Base-by-base conservation (phyloP, 176 grass and related monocot species). In the Cocos nucifera region DNA sequence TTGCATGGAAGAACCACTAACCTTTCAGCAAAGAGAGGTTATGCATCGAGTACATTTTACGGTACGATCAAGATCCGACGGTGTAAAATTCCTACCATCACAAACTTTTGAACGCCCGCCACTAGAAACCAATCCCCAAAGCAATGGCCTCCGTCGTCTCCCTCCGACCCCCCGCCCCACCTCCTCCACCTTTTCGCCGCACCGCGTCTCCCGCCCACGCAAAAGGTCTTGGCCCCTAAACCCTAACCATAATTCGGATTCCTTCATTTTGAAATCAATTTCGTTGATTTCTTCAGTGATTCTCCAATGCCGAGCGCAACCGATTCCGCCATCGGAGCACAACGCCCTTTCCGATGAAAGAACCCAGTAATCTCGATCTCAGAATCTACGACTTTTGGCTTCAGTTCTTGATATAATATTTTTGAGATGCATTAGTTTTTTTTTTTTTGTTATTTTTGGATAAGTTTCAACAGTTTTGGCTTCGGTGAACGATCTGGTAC, bases 71-170 rank as follows among this genome's bases (percentile, higher is more conserved):
- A 44, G 35, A 44, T 44, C 35, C 35, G 8, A 14, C 35, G 35
- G 35, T 44, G 10, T 0, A 44, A 2, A 2, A 44, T 44, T 44
- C 35, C 2, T 3, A 44, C 35, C 9, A 44, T 44, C 35, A 44
- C 10, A 1, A 44, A 44, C 5, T 44, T 51, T 54, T 59, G 17
- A 28, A 59, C 16, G 3, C 57, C 57, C 57, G 22, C n/a, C 20
- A 26, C 57, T 26, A 24, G 0, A 15, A 15, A 59, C 57, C 15
- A 59, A 21, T 27, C 23, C 15, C 57, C 63, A 6, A 17, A 18
- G n/a, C 64, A 23, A 66, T 66, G 64, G 50, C 64, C 51, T 53
- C 23, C 64, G n/a, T 66, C 16, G 66, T 59, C 51, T 66, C 72
- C 30, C 58, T 75, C 55, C 74, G 61, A 25, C 22, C 28, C 51